Conservation (phyloP, 2,329 filamentous ascomycete species). For the Orbilia blumenaviensis region DNA sequence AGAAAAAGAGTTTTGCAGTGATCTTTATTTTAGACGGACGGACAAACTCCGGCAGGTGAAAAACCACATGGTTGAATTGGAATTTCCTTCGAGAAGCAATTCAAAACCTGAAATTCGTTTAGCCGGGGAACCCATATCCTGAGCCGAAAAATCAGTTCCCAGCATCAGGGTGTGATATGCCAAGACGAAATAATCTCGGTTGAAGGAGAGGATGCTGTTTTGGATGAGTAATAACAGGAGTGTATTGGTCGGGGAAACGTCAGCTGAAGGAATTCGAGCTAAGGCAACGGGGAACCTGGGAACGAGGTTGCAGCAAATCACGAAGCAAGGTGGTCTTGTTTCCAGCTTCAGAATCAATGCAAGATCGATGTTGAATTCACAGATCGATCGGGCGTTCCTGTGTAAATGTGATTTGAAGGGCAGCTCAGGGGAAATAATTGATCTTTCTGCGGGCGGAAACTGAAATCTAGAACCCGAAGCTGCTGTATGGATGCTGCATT, state of each 20-base stretch:
- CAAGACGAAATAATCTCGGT: conserved; percentile 54
- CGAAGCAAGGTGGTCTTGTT: conserved; percentile 8
- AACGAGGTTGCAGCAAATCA: conserved; percentile 1
- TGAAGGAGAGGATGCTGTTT: conserved; percentile 19
- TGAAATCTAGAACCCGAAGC: neutral
- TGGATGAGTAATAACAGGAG: conserved; percentile 22
- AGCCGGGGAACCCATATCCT: conserved; percentile 48
- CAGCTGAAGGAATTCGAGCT: conserved; percentile 28
- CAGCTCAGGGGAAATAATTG: neutral
- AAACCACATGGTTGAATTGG: conserved; percentile 37
- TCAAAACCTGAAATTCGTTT: conserved; percentile 44
- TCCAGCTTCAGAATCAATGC: conserved; percentile 13
- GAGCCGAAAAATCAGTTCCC: conserved; percentile 31
- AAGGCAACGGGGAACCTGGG: conserved; percentile 45
- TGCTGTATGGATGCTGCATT: no score
- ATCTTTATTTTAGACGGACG: conserved; percentile 42
- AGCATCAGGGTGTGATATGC: conserved; percentile 16
- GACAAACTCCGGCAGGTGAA: conserved; percentile 51
- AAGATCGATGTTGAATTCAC: conserved; percentile 8
- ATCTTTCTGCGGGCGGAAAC: no score
- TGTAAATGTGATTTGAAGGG: conserved; percentile 1
- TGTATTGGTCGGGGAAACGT: conserved; percentile 33
- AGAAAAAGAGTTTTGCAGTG: conserved; percentile 18
- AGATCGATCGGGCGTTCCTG: conserved; percentile 3
- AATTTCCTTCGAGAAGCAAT: conserved; percentile 19